Percentiles rank a stretch among this genome's conserved stretches.
Evolutionary conservation across 306 rosid genomes (phyloP).

Genomic region (Glycine soja): DNA sequence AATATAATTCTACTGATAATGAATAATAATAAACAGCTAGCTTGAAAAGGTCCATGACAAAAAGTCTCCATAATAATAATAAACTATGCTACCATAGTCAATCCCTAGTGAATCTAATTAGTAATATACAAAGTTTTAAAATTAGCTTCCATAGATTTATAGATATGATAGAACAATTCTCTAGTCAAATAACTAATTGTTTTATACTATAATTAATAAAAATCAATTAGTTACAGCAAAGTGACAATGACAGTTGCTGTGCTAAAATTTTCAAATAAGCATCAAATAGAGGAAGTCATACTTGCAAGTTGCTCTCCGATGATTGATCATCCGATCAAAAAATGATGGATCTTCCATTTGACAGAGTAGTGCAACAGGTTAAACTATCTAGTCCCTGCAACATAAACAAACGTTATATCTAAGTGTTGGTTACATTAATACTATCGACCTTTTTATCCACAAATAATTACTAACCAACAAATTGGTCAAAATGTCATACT

Average conservation of each 20-base stretch:
- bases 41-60: too few relatives aligned
- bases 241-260: not conserved
- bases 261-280: not conserved
- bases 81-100: slow-evolving; percentile 18
- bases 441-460: slow-evolving; percentile 12
- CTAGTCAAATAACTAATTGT: not conserved
- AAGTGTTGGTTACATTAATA: not conserved
- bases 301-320: slow-evolving; percentile 84
- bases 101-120: not conserved
- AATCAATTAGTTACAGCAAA: slow-evolving; percentile 1
- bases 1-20: too few relatives aligned
- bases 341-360: slow-evolving; percentile 72
- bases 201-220: slow-evolving; percentile 1
- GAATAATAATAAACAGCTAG: too few relatives aligned
- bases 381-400: slow-evolving; percentile 45
- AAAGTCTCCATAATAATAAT: too few relatives aligned
- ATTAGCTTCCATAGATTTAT: slow-evolving; percentile 11
- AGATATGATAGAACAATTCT: not conserved
- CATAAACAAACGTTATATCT: slow-evolving; percentile 12
- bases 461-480: slow-evolving; percentile 23
- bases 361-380: slow-evolving; percentile 13
- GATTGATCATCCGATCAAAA: slow-evolving; percentile 64
- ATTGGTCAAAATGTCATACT: slow-evolving; percentile 14
- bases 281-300: slow-evolving; percentile 48
- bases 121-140: not conserved